phyloP scores from a whole-genome alignment of 352 stramenopile genomes.

The Aphanomyces euteiches region DNA sequence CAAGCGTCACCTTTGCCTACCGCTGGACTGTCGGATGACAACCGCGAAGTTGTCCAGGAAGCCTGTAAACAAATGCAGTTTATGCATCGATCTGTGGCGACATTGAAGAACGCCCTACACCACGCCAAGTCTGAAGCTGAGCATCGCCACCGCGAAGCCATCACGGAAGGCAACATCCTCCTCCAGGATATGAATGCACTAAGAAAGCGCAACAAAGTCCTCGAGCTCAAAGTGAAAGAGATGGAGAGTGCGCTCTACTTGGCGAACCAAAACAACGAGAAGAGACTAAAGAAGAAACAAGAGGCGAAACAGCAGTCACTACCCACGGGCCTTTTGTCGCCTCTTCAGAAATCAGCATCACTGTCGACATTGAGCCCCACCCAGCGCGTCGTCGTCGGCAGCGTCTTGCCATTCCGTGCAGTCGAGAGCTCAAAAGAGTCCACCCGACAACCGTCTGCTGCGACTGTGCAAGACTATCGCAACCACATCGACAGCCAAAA shows the following conservation, averaged over 20 bases:
- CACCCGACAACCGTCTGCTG: constrained; percentile 18
- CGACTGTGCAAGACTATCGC: constrained; percentile 42
- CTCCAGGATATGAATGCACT: constrained; percentile 79
- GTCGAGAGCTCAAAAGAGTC: constrained; percentile 37
- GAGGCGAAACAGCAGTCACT: not conserved
- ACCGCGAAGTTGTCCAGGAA: constrained; percentile 68
- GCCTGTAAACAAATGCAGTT: constrained; percentile 77
- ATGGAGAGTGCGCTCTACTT: constrained; percentile 41
- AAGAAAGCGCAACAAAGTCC: constrained; percentile 66
- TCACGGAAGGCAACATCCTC: constrained; percentile 71
- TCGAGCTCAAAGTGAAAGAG: constrained; percentile 62
- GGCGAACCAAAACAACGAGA: constrained; percentile 1
- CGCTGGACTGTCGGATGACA: constrained; percentile 48
- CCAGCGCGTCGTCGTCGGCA: constrained; percentile 31
- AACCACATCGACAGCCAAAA: constrained; percentile 53
- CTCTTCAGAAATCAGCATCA: constrained; percentile 33
- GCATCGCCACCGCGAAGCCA: constrained; percentile 60
- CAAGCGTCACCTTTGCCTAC: not conserved
- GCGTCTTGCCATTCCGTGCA: constrained; percentile 47
- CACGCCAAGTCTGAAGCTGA: constrained; percentile 66
- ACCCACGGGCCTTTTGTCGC: constrained; percentile 32
- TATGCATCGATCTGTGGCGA: constrained; percentile 73
- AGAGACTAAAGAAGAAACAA: not conserved
- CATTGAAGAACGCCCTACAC: constrained; percentile 54
- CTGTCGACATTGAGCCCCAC: constrained; percentile 16